A percentile compares a stretch with the other conserved stretches of the same genome.
Evolutionary conservation across 2,329 filamentous ascomycete genomes (phyloP).

Genomic region (Diplodia corticola): DNA sequence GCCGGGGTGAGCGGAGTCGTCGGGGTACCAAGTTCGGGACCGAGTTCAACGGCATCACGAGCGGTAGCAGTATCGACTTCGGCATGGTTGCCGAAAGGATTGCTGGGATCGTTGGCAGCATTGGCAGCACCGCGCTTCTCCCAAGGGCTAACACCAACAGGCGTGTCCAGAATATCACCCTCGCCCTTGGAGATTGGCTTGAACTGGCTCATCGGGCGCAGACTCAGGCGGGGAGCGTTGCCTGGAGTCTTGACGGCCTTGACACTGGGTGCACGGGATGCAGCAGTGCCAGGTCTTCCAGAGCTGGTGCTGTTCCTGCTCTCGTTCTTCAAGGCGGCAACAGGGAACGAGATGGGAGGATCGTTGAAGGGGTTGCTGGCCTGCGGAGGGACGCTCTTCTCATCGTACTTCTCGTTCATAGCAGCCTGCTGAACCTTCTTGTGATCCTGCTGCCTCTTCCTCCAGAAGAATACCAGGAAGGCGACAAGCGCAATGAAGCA

Average conservation of each 20-base stretch:
- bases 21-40: constrained; percentile 13
- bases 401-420: constrained; percentile 45
- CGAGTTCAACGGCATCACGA: constrained; percentile 21
- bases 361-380: not conserved
- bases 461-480: constrained; percentile 61
- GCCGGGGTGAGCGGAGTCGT: constrained; percentile 15
- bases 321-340: not conserved
- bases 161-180: constrained; percentile 6
- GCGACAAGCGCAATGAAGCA: constrained; percentile 66
- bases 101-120: constrained; percentile 38
- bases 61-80: constrained; percentile 35
- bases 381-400: constrained; percentile 8
- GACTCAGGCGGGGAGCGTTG: constrained; percentile 75
- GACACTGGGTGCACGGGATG: constrained; percentile 36
- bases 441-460: constrained; percentile 60
- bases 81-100: constrained; percentile 38
- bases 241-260: constrained; percentile 49
- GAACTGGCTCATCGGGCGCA: constrained; percentile 83
- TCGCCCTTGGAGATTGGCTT: constrained; percentile 9
- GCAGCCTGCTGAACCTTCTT: constrained; percentile 42
- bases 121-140: constrained; percentile 39
- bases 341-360: not conserved
- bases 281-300: not conserved
- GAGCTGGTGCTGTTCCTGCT: constrained; percentile 4
- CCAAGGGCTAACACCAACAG: constrained; percentile 36